Conservation (phyloP, 2,329 filamentous ascomycete species). For the Sclerotinia borealis region DNA sequence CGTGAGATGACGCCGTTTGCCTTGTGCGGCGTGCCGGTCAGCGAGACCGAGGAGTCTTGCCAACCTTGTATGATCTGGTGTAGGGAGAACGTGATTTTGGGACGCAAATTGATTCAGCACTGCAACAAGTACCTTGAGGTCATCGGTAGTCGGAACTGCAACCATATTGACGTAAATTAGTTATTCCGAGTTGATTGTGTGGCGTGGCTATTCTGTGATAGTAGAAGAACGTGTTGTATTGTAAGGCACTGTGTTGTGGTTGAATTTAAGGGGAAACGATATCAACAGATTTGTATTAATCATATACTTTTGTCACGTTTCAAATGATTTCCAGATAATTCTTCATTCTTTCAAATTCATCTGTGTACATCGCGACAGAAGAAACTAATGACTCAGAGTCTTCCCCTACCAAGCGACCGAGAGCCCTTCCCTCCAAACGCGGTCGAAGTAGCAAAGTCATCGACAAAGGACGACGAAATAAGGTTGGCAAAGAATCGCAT, state of each 20-base stretch:
- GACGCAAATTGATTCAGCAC: neutral
- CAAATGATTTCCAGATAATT: neutral
- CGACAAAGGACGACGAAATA: neutral
- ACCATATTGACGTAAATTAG: neutral
- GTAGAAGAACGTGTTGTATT: neutral
- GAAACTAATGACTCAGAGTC: neutral
- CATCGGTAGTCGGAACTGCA: neutral
- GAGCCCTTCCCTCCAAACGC: neutral
- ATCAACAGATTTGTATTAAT: no score
- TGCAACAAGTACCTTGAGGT: neutral
- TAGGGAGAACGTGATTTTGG: neutral
- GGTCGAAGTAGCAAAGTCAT: neutral
- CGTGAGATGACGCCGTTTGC: neutral
- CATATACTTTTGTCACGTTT: neutral
- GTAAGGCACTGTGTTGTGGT: neutral
- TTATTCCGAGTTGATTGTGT: neutral
- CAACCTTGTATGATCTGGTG: neutral
- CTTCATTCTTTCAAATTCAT: neutral
- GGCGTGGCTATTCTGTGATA: neutral
- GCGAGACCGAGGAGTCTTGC: neutral
- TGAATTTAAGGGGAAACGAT: no score
- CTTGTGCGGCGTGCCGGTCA: neutral
- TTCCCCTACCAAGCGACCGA: neutral
- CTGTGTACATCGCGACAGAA: no score
- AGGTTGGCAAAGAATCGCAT: neutral